Base-by-base conservation (phyloP, 2,329 filamentous ascomycete species). In the Corynespora cassiicola region DNA sequence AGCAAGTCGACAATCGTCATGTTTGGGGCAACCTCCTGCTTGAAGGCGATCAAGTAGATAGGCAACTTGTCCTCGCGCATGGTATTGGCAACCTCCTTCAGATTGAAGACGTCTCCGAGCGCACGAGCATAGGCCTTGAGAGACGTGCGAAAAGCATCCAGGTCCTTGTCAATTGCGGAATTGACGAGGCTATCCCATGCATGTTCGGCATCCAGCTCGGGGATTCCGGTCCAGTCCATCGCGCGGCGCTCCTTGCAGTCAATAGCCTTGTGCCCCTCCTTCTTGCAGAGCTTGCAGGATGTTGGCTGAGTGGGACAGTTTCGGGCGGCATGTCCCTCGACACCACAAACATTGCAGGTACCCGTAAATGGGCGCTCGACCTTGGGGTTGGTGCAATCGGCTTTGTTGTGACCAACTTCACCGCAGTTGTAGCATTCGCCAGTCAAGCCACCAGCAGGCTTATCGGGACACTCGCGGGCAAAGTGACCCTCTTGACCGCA, bases 241-340 rank as follows among this genome's bases (percentile, higher is more conserved):
- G 49, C 39, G 18, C 68, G 67, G 14, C 60, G 57, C 11, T 75
- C 69, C 3, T 73, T 67, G 53, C 78, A 80, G 1, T 78, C 74
- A 6, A 66, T 39, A 7, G 75, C 70, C 33, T 68, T 70, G 49
- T 80, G 78, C 2, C 74, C 75, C 9, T 61, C 45, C 37, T 68
- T 50, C 59, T 76, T 73, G 66, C 78, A 81, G 42, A 81, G 78
- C 52, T 75, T 78, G 61, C 78, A 82, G 18, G 68, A 64, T 35
- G 45, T 54, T 70, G 82, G 72, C 6, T 79, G 80, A 2, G 76
- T 66, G 1, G 85, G 84, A 49, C 87, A 90, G 34, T 86, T 82
- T 14, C 78, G 75, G 34, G 78, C 71, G 54, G 80, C 71, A 47
- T 84, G 80, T 14, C 80, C 80, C 21, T 72, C 61, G 41, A 75